Percentiles rank a stretch among this genome's conserved stretches.
Evolutionary conservation across 2,329 filamentous ascomycete genomes (phyloP).

Genomic region (Calycina herbarum): DNA sequence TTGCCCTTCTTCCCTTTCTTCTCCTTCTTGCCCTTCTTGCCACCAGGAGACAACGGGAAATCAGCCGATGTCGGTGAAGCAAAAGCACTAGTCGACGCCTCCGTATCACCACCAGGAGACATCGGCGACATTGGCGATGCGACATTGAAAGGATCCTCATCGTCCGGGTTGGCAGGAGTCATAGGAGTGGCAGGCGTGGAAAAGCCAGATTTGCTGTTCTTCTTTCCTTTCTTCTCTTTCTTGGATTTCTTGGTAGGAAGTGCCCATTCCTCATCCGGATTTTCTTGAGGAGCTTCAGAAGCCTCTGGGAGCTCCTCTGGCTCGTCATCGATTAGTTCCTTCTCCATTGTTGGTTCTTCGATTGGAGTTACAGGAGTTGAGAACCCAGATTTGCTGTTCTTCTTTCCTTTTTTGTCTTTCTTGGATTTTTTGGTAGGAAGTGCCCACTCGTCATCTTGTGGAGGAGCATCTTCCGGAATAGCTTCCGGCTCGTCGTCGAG

Average conservation of each 20-base stretch:
- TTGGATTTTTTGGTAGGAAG: too few relatives aligned
- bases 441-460: too few relatives aligned
- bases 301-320: neutral
- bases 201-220: too few relatives aligned
- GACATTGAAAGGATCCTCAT: neutral
- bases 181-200: neutral
- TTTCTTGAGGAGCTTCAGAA: too few relatives aligned
- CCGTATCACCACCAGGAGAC: constrained; percentile 6
- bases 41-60: constrained; percentile 10
- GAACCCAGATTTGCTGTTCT: neutral
- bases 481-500: neutral
- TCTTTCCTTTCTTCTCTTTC: constrained; percentile 5
- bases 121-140: neutral
- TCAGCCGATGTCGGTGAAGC: constrained; percentile 15
- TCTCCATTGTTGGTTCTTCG: neutral
- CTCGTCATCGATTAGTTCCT: neutral
- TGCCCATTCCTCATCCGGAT: too few relatives aligned
- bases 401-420: neutral
- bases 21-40: constrained; percentile 19
- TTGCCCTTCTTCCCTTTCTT: constrained; percentile 20
- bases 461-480: neutral
- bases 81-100: constrained; percentile 14
- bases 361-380: neutral
- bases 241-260: neutral
- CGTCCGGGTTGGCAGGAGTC: neutral